phyloP scores from a whole-genome alignment of 2,329 filamentous ascomycete species.

The Fusarium anthophilum region DNA sequence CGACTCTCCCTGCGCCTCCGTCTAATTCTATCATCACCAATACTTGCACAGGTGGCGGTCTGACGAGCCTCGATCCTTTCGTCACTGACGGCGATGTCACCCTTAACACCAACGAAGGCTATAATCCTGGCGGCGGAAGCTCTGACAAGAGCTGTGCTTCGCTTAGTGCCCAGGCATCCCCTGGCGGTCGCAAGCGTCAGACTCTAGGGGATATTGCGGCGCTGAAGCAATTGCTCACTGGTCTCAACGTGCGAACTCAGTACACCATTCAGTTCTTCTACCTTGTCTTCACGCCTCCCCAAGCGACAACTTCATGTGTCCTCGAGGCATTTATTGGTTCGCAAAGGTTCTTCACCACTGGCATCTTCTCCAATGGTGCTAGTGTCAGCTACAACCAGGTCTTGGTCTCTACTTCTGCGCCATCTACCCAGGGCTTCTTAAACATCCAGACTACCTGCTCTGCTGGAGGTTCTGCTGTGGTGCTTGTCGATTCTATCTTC shows the following conservation, averaged over 20 bases:
- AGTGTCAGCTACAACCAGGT: neutral
- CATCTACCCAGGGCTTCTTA: neutral
- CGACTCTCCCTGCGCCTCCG: neutral
- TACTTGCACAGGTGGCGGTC: neutral
- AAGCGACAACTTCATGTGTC: neutral
- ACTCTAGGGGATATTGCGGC: neutral
- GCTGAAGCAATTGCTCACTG: slow-evolving; percentile 3
- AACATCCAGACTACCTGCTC: slow-evolving; percentile 17
- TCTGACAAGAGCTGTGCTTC: neutral
- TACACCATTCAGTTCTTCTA: slow-evolving; percentile 37
- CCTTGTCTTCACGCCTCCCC: neutral
- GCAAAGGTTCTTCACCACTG: neutral
- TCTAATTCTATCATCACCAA: slow-evolving; percentile 5
- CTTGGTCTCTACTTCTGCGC: neutral
- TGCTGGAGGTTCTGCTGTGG: neutral
- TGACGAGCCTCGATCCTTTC: neutral
- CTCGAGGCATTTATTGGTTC: slow-evolving; percentile 20
- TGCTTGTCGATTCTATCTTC: slow-evolving; percentile 33
- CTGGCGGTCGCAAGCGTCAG: neutral
- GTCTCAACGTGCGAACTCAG: slow-evolving; percentile 3
- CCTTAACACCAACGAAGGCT: neutral
- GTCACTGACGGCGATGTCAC: neutral
- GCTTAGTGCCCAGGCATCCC: neutral
- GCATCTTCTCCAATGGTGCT: neutral
- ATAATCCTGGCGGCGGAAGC: neutral